phyloP scores from a whole-genome alignment of 2,329 filamentous ascomycete species.

The Trichoderma sp. region DNA sequence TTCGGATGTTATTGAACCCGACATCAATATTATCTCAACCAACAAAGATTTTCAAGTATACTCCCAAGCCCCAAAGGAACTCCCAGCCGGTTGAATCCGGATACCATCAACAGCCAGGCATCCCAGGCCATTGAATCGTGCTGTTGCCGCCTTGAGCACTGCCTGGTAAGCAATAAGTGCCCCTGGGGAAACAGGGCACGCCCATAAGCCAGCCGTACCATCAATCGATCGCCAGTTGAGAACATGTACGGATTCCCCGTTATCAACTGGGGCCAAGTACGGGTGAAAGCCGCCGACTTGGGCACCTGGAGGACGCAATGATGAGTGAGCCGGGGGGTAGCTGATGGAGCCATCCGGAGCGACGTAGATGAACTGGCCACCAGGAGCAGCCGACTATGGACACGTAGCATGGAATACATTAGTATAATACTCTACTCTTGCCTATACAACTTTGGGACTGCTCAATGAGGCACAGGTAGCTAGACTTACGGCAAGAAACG shows the following conservation, averaged over 20 bases:
- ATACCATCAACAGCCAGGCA: constrained; percentile 38
- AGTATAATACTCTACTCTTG: not conserved
- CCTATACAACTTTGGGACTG: too few species aligned
- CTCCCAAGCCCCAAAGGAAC: constrained; percentile 38
- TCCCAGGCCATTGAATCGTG: constrained; percentile 26
- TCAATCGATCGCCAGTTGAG: constrained; percentile 28
- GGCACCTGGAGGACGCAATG: constrained; percentile 49
- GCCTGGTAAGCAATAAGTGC: constrained; percentile 24
- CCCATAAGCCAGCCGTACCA: constrained; percentile 30
- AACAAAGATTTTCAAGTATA: constrained; percentile 42
- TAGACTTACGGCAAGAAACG: constrained; percentile 28
- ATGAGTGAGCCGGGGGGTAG: constrained; percentile 57
- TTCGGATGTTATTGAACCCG: not conserved
- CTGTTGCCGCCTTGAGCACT: constrained; percentile 29
- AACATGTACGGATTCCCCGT: constrained; percentile 25
- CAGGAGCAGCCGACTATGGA: constrained; percentile 54
- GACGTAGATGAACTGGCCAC: constrained; percentile 62
- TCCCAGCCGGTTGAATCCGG: constrained; percentile 28
- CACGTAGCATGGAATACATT: not conserved
- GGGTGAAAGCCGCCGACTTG: constrained; percentile 47
- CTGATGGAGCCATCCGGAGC: constrained; percentile 51
- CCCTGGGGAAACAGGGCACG: constrained; percentile 25
- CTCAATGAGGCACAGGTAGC: not conserved
- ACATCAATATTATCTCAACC: not conserved
- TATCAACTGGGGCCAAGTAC: constrained; percentile 29